phyloP scores from a whole-genome alignment of 2,329 filamentous ascomycete species.

The Colletotrichum destructivum region DNA sequence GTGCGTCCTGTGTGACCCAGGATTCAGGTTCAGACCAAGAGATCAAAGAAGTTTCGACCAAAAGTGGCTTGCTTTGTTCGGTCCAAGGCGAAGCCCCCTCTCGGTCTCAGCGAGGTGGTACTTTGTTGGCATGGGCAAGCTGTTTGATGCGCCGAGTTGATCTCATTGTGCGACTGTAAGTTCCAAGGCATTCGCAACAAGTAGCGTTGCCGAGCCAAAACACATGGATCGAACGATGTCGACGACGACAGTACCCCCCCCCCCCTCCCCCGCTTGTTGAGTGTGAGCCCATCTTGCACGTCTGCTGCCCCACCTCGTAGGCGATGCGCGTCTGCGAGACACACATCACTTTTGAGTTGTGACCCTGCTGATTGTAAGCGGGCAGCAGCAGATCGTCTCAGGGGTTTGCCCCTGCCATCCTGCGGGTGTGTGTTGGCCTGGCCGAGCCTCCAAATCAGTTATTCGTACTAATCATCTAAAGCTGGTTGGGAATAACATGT shows the following conservation, averaged over 20 bases:
- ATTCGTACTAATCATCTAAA: conserved; percentile 7
- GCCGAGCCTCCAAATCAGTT: conserved; percentile 1
- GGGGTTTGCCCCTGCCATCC: conserved; percentile 29
- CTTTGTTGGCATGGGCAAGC: background rate
- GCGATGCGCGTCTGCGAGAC: conserved; percentile 22
- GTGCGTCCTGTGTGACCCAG: conserved; percentile 20
- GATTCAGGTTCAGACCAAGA: background rate
- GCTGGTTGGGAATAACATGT: background rate
- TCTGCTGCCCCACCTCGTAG: conserved; percentile 16
- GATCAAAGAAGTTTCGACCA: conserved; percentile 30
- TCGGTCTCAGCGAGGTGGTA: background rate
- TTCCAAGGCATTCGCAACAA: background rate
- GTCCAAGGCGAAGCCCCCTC: no score
- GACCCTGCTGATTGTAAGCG: conserved; percentile 31
- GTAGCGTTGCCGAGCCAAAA: conserved; percentile 9
- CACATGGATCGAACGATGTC: conserved; percentile 18
- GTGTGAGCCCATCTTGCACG: conserved; percentile 17
- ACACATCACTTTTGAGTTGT: conserved; percentile 8
- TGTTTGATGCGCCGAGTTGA: background rate
- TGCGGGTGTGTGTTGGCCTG: conserved; percentile 9
- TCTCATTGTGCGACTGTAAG: background rate
- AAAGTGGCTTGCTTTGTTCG: conserved; percentile 26
- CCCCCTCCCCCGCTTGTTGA: conserved; percentile 10
- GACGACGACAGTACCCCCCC: background rate
- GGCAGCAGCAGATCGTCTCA: conserved; percentile 37